Evolutionary conservation across 352 stramenopile species (phyloP).

Genomic region (Globisporangium mamillatum): DNA sequence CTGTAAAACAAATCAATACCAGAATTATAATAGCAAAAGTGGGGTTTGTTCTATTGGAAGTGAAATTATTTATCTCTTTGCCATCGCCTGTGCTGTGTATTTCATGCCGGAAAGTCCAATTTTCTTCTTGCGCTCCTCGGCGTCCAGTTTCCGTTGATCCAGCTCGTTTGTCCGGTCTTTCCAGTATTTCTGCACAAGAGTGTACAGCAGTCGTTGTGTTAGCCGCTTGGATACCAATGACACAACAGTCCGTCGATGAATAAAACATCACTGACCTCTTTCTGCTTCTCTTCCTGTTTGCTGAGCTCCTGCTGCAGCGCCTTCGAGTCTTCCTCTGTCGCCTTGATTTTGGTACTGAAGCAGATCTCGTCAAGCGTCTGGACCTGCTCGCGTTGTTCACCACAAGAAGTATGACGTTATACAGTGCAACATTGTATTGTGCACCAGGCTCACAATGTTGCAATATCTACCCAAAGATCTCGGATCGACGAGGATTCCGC

Average conservation of each 20-base stretch:
- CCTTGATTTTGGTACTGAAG: conserved; percentile 9
- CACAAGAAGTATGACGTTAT: background rate
- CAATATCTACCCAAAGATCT: conserved; percentile 44
- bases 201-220: background rate
- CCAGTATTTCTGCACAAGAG: conserved; percentile 55
- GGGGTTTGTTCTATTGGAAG: background rate
- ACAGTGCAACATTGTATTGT: background rate
- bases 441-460: background rate
- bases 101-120: conserved; percentile 73
- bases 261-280: conserved; percentile 29
- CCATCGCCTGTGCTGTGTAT: conserved; percentile 57
- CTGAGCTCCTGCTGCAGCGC: conserved; percentile 44
- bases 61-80: conserved; percentile 18
- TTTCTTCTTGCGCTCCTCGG: conserved; percentile 75
- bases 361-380: conserved; percentile 70
- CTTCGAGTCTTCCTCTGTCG: conserved; percentile 32
- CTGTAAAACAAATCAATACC: background rate
- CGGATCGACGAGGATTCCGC: conserved; percentile 35
- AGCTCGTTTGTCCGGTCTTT: conserved; percentile 59
- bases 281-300: conserved; percentile 61
- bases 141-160: conserved; percentile 54
- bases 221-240: background rate
- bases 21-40: background rate
- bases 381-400: conserved; percentile 12
- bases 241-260: background rate